These are phyloP conservation scores for Chaetoscypha palmicola DNA, from an alignment of 2,329 filamentous ascomycete species.

Conservation along the genomic window DNA sequence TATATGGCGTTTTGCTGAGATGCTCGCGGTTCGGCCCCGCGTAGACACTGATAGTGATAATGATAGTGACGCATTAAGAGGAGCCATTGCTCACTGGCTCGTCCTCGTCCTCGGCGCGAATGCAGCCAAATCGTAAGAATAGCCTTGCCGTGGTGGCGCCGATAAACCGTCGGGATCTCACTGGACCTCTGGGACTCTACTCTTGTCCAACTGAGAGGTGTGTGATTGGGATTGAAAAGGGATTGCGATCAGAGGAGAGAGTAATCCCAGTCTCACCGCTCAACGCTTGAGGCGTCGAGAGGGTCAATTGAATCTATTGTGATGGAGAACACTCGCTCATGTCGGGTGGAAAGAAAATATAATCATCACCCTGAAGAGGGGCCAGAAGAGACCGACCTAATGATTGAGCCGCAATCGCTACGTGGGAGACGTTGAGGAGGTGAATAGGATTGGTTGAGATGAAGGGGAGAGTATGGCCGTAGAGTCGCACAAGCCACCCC, in stretches of 20 bases:
- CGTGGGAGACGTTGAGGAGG: too few relatives aligned
- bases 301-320: background rate
- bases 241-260: background rate
- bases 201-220: too few relatives aligned
- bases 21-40: constrained; percentile 1
- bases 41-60: constrained; percentile 14
- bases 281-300: too few relatives aligned
- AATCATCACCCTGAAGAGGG: background rate
- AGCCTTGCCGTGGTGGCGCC: background rate
- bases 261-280: too few relatives aligned
- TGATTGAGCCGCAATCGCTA: too few relatives aligned
- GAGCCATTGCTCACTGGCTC: constrained; percentile 3
- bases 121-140: background rate
- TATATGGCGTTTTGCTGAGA: constrained; percentile 3
- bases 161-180: background rate
- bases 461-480: background rate
- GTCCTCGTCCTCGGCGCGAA: background rate
- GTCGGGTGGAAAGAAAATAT: too few relatives aligned
- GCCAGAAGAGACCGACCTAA: too few relatives aligned
- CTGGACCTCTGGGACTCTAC: too few relatives aligned
- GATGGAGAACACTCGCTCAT: too few relatives aligned
- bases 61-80: constrained; percentile 16
- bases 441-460: too few relatives aligned
- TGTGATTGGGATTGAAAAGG: background rate
- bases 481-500: background rate